A percentile compares a stretch with the other conserved stretches of the same genome.
These are phyloP conservation scores for Aegilops tauschii DNA, from an alignment of 176 grass and related monocot species.

Conservation along the genomic window DNA sequence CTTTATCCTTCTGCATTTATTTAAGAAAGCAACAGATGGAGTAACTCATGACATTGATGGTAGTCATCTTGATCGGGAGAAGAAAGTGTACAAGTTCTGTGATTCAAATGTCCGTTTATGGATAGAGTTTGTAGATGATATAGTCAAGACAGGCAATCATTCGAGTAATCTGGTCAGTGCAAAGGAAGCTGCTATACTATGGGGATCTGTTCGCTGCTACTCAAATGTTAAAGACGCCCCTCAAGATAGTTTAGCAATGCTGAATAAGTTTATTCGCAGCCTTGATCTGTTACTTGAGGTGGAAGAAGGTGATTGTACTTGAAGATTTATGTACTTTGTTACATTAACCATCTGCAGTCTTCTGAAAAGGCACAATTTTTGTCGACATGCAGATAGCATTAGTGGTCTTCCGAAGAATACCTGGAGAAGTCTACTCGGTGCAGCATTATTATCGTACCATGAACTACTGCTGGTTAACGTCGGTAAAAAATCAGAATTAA, in stretches of 20 bases:
- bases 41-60: slow-evolving; percentile 37
- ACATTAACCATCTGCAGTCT: not conserved
- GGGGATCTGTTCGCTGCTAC: slow-evolving; percentile 74
- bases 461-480: slow-evolving; percentile 38
- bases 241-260: slow-evolving; percentile 36
- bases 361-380: not conserved
- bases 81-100: slow-evolving; percentile 56
- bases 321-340: slow-evolving; percentile 14
- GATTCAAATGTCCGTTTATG: slow-evolving; percentile 53
- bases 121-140: slow-evolving; percentile 48
- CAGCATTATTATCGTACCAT: slow-evolving; percentile 65
- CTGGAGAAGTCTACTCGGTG: slow-evolving; percentile 78
- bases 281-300: slow-evolving; percentile 51
- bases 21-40: slow-evolving; percentile 45
- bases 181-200: slow-evolving; percentile 69
- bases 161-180: slow-evolving; percentile 44
- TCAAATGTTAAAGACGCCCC: slow-evolving; percentile 46
- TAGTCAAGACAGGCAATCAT: slow-evolving; percentile 9
- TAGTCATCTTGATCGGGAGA: slow-evolving; percentile 39
- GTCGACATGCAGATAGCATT: slow-evolving; percentile 39
- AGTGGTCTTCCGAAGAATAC: slow-evolving; percentile 61
- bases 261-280: slow-evolving; percentile 70
- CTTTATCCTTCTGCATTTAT: slow-evolving; percentile 62
- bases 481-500: slow-evolving; percentile 45
- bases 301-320: slow-evolving; percentile 59